phyloP scores from a whole-genome alignment of 305 asterid species.

The Ruellia speciosa region DNA sequence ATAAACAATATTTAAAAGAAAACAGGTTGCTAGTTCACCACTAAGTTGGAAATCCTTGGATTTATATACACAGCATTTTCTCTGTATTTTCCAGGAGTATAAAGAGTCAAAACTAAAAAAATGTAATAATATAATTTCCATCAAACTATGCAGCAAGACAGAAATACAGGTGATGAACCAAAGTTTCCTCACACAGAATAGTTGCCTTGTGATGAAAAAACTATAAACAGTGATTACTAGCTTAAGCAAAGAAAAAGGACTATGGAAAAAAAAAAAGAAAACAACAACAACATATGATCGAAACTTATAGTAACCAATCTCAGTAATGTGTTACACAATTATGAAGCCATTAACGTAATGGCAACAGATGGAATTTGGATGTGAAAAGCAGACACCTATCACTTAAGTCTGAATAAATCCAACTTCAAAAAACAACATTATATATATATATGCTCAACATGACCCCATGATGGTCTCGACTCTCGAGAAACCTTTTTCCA shows the following conservation, averaged over 20 bases:
- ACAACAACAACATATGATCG: too few relatives aligned
- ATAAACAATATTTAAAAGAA: too few relatives aligned
- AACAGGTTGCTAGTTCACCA: not conserved
- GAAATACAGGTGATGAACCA: too few relatives aligned
- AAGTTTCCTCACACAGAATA: too few relatives aligned
- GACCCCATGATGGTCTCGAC: conserved; percentile 8
- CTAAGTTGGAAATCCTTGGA: too few relatives aligned
- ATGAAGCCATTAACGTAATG: conserved; percentile 7
- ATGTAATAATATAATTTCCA: too few relatives aligned
- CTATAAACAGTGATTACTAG: conserved; percentile 4
- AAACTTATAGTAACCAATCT: not conserved
- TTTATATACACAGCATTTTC: too few relatives aligned
- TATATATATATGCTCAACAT: conserved; percentile 12
- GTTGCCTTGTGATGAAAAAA: too few relatives aligned
- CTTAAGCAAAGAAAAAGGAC: conserved; percentile 4
- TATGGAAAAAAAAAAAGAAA: too few relatives aligned
- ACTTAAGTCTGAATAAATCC: not conserved
- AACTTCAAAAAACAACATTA: conserved; percentile 8
- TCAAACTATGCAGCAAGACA: too few relatives aligned
- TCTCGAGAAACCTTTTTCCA: conserved; percentile 8
- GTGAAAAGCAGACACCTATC: not conserved
- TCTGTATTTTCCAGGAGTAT: too few relatives aligned
- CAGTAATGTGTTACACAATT: not conserved
- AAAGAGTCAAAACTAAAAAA: too few relatives aligned
- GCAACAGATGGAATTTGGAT: not conserved